phyloP scores from a whole-genome alignment of 257 asterid species.

The Knoxia roxburghii region DNA sequence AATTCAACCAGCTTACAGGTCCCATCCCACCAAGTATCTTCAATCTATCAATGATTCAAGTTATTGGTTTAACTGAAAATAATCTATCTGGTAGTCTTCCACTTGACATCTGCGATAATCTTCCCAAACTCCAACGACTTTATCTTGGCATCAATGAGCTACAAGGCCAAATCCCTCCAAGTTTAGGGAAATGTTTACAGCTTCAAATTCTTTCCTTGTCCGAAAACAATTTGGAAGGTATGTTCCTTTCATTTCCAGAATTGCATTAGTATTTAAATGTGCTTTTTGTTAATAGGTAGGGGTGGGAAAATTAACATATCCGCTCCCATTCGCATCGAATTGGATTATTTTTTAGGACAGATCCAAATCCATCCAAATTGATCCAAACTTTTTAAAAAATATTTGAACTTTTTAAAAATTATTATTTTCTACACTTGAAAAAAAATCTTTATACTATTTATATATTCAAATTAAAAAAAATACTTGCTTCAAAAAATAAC shows the following conservation, averaged over 20 bases:
- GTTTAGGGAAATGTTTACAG: constrained; percentile 18
- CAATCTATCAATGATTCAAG: constrained; percentile 10
- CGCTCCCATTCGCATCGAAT: too few species aligned
- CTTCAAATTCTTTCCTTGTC: constrained; percentile 13
- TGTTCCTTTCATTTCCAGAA: neutral
- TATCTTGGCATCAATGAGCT: constrained; percentile 1
- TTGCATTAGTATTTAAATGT: neutral
- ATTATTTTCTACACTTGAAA: too few species aligned
- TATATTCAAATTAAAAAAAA: too few species aligned
- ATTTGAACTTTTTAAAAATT: too few species aligned
- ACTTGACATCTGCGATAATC: constrained; percentile 6
- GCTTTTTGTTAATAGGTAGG: neutral
- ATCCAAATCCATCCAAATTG: too few species aligned
- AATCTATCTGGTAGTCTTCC: constrained; percentile 20
- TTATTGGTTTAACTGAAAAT: neutral
- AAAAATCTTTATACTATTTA: too few species aligned
- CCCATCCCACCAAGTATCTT: constrained; percentile 11
- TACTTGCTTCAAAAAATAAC: too few species aligned
- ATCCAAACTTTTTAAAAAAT: too few species aligned
- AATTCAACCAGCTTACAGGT: constrained; percentile 14
- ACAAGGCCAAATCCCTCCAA: constrained; percentile 24
- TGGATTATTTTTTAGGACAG: too few species aligned
- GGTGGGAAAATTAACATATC: too few species aligned
- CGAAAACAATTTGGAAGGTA: constrained; percentile 22
- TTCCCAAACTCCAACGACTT: constrained; percentile 18